These are phyloP conservation scores for Thyridium curvatum DNA, from an alignment of 2,329 filamentous ascomycete species.

Conservation along the genomic window DNA sequence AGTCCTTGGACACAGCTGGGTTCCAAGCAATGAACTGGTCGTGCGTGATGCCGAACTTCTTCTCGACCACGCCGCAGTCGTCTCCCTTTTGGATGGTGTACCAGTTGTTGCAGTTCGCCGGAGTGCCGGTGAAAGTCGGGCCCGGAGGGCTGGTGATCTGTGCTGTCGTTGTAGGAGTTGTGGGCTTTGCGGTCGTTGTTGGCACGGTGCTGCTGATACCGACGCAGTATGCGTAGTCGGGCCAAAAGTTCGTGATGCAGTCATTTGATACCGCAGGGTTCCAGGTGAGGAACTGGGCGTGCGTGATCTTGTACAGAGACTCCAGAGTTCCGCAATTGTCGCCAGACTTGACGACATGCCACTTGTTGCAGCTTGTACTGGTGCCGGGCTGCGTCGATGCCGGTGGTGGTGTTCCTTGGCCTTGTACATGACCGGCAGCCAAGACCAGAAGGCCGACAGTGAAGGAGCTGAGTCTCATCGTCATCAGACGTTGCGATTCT, in stretches of 20 bases:
- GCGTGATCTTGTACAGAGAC: constrained; percentile 11
- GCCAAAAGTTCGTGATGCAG: constrained; percentile 1
- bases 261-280: constrained; percentile 14
- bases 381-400: constrained; percentile 5
- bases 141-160: too few relatives aligned
- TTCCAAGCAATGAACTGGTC: constrained; percentile 18
- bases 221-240: constrained; percentile 2
- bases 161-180: too few relatives aligned
- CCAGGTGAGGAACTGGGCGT: constrained; percentile 16
- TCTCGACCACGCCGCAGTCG: not conserved
- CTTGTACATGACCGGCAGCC: too few relatives aligned
- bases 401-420: too few relatives aligned
- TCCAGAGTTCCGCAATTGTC: not conserved
- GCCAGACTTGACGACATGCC: constrained; percentile 1
- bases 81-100: too few relatives aligned
- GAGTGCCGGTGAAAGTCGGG: too few relatives aligned
- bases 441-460: too few relatives aligned
- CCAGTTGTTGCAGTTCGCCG: too few relatives aligned
- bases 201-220: not conserved
- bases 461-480: too few relatives aligned
- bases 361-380: constrained; percentile 5
- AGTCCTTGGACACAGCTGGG: constrained; percentile 17
- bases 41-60: constrained; percentile 11
- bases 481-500: too few relatives aligned
- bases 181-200: too few relatives aligned